Evolutionary conservation across 2,329 filamentous ascomycete genomes (phyloP).

Genomic region (Colletotrichum higginsianum): DNA sequence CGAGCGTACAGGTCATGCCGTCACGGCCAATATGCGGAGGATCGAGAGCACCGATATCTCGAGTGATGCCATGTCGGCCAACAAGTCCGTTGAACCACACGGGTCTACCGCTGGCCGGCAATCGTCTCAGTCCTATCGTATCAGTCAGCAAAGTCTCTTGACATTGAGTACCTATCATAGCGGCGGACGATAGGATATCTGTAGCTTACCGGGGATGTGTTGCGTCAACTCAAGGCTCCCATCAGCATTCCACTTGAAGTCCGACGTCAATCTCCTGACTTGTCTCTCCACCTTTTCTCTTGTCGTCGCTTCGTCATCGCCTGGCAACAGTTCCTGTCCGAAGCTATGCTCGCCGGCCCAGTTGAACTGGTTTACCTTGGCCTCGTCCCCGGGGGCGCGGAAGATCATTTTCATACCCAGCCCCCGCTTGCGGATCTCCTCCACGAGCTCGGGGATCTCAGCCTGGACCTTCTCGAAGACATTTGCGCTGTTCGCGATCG

Average conservation of each 20-base stretch:
- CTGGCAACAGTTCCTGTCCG: conserved; percentile 48
- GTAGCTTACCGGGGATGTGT: conserved; percentile 39
- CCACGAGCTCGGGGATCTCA: conserved; percentile 43
- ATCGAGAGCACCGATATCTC: conserved; percentile 43
- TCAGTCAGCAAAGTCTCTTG: background rate
- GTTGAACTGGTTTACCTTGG: conserved; percentile 42
- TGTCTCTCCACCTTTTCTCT: conserved; percentile 40
- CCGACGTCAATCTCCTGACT: conserved; percentile 37
- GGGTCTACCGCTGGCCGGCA: conserved; percentile 30
- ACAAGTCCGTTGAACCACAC: conserved; percentile 44
- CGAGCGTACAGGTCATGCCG: conserved; percentile 42
- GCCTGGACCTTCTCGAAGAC: conserved; percentile 37
- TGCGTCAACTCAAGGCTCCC: conserved; percentile 41
- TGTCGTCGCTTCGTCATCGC: conserved; percentile 31
- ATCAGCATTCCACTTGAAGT: conserved; percentile 40
- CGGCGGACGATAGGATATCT: background rate
- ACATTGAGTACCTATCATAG: background rate
- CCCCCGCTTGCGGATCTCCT: conserved; percentile 38
- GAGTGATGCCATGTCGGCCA: conserved; percentile 41
- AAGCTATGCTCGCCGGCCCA: conserved; percentile 45
- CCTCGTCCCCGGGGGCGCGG: conserved; percentile 42
- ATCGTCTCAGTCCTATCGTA: conserved; percentile 26
- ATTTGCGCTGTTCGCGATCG: conserved; percentile 38
- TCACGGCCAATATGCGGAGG: conserved; percentile 42
- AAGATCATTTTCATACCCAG: conserved; percentile 45